phyloP scores from a whole-genome alignment of 805 yeast species.

The Isabelozyma heimii region DNA sequence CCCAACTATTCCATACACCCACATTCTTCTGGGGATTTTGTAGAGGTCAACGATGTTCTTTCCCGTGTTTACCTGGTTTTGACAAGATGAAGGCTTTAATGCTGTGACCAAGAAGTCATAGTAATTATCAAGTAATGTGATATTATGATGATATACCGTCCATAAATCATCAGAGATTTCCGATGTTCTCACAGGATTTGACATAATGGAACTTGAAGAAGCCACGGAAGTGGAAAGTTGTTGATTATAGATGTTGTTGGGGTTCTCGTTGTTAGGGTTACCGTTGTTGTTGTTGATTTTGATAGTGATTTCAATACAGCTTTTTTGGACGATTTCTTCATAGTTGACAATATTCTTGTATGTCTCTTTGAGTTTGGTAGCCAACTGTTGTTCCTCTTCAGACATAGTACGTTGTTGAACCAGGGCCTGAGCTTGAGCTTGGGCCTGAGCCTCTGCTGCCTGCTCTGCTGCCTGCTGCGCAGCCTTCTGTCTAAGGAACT shows the following conservation, averaged over 20 bases:
- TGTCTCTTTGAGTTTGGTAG: slow-evolving; percentile 70
- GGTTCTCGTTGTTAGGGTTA: slow-evolving; percentile 17
- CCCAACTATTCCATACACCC: slow-evolving; percentile 86
- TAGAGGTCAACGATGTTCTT: slow-evolving; percentile 74
- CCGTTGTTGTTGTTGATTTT: slow-evolving; percentile 46
- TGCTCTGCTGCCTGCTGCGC: slow-evolving; percentile 1
- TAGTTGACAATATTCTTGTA: slow-evolving; percentile 65
- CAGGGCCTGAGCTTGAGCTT: slow-evolving; percentile 5
- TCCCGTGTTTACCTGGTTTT: slow-evolving; percentile 62
- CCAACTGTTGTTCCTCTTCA: slow-evolving; percentile 63
- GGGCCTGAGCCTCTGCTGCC: slow-evolving; percentile 11
- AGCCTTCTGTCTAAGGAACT: slow-evolving; percentile 2
- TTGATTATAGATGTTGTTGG: slow-evolving; percentile 8
- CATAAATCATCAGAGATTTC: slow-evolving; percentile 62
- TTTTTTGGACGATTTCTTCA: slow-evolving; percentile 68
- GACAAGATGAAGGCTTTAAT: slow-evolving; percentile 54
- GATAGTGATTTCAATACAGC: slow-evolving; percentile 58
- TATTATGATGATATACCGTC: slow-evolving; percentile 67
- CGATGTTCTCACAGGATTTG: slow-evolving; percentile 31
- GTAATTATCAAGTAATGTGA: slow-evolving; percentile 65
- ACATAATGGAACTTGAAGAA: slow-evolving; percentile 10
- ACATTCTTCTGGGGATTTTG: slow-evolving; percentile 73
- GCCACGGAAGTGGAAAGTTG: slow-evolving; percentile 12
- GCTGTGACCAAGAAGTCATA: slow-evolving; percentile 72
- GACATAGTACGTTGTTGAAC: slow-evolving; percentile 36